phyloP scores from a whole-genome alignment of 139 green algal genomes.

The Chlamydomonas asymmetrica region DNA sequence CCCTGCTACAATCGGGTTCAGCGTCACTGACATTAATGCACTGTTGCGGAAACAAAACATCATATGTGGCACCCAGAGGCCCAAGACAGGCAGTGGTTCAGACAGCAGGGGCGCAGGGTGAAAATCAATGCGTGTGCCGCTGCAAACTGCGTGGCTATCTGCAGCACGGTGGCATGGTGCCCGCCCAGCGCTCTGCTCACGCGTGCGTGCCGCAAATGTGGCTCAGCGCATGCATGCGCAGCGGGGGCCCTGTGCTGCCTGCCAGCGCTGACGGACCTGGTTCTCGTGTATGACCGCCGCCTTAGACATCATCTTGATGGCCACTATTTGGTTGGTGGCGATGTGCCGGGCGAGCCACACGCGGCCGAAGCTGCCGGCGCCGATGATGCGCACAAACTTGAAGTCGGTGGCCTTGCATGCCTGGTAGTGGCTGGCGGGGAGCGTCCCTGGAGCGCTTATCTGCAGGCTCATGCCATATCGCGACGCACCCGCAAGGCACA shows the following conservation, averaged over 20 bases:
- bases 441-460: too few species aligned
- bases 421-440: not conserved
- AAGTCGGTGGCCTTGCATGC: conserved; percentile 51
- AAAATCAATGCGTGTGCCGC: not conserved
- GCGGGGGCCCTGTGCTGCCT: not conserved
- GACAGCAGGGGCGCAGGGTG: not conserved
- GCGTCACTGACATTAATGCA: too few species aligned
- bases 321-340: conserved; percentile 39
- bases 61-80: too few species aligned
- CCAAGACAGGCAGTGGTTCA: not conserved
- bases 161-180: not conserved
- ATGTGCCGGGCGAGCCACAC: conserved; percentile 64
- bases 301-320: conserved; percentile 81
- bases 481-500: too few species aligned
- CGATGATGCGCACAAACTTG: conserved; percentile 57
- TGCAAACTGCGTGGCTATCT: not conserved
- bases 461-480: too few species aligned
- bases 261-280: conserved; percentile 70
- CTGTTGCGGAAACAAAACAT: too few species aligned
- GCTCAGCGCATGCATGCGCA: not conserved
- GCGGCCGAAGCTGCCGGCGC: conserved; percentile 76
- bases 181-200: not conserved
- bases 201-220: not conserved
- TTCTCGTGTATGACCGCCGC: conserved; percentile 69
- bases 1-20: too few species aligned